These are phyloP conservation scores for Centaurea solstitialis DNA, from an alignment of 129 eudicot genomes.

Conservation along the genomic window DNA sequence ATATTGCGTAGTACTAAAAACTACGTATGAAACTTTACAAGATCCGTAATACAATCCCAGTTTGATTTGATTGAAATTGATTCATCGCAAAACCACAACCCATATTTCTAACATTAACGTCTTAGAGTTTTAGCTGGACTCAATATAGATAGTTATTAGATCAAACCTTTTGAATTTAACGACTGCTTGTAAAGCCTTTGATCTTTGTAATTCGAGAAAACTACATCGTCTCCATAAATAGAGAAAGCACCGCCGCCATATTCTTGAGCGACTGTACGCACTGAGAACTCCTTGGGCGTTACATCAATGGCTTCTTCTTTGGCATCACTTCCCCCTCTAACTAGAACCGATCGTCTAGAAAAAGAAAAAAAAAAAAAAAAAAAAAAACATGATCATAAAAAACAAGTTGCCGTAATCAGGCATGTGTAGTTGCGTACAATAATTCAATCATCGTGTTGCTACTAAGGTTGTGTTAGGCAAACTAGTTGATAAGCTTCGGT, in stretches of 20 bases:
- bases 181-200: conserved; percentile 88
- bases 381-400: neutral
- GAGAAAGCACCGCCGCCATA: conserved; percentile 93
- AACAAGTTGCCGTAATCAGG: conserved; percentile 7
- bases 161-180: conserved; percentile 53
- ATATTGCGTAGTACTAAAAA: neutral
- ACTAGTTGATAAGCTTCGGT: too few relatives aligned
- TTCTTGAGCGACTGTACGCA: conserved; percentile 86
- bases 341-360: conserved; percentile 73
- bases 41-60: neutral
- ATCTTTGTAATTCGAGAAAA: conserved; percentile 92
- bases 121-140: neutral
- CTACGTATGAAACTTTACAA: neutral
- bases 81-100: neutral
- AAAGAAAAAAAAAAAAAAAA: neutral
- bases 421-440: neutral
- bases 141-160: neutral
- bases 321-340: conserved; percentile 49
- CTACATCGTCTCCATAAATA: conserved; percentile 55
- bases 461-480: too few relatives aligned
- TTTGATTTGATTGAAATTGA: neutral
- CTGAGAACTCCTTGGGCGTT: conserved; percentile 79
- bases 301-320: conserved; percentile 66
- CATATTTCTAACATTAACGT: neutral
- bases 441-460: neutral